Base-by-base conservation (phyloP, 306 rosid species). In the Cucurbita ficifolia region DNA sequence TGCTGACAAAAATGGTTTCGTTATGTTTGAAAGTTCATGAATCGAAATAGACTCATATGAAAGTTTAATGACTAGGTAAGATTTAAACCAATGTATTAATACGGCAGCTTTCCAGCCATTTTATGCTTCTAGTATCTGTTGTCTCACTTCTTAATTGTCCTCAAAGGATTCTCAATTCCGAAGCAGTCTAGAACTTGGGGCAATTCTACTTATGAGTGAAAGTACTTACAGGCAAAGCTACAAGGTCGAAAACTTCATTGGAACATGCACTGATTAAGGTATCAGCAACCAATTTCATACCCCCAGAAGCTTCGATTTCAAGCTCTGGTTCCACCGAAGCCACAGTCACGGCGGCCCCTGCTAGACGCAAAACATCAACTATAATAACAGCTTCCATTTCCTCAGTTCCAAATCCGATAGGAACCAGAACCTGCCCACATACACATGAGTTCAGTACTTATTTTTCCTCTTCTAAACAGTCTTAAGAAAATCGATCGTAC, bases 311-410 rank as follows among this genome's bases (percentile, higher is more conserved):
- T 87, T 90, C 84, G 51, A 94, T 48, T 78, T 88, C 87, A 42
- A 94, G 97, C 70, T 83, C 87, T 10, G 84, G 84, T 81, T 94
- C 98, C 72, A 89, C 97, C 1, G 97, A 94, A 18, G 98, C 98
- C 67, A 94, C 89, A 24, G 95, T 94, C 58, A 94, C 98, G 29
- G 85, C 76, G 6, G 98, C 98, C 5, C 98, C 98, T 5, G 98
- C 97, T 67, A 87, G 96, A 43, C 98, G 98, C 54, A 94, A 90
- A 53, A 89, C 96, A 76, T 85, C 91, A 48, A 89, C 82, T 24
- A 94, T 71, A 76, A 94, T 84, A 71, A 90, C 96, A 45, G 96
- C 97, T 82, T 94, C 98, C 96, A 94, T 94, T 81, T 94, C 98
- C 73, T 94, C 97, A 3, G 98, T 89, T 39, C 98, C 98, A 79